phyloP scores from a whole-genome alignment of 495 filamentous ascomycete species.

The Neurospora sp. region DNA sequence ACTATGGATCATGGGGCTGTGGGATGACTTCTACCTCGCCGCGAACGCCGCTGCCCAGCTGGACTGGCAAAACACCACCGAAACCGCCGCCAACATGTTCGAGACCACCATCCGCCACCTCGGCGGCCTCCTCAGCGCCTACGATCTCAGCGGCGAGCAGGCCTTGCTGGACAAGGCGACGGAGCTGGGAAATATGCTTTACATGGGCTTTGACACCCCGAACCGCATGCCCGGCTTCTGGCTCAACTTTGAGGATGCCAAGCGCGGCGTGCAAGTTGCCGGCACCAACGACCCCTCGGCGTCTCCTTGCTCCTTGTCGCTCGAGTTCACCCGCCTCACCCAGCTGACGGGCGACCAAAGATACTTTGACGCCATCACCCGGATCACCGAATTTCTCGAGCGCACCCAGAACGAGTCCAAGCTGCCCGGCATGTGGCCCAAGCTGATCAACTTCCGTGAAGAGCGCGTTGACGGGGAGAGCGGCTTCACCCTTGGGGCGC shows the following conservation, averaged over 20 bases:
- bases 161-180: conserved; percentile 62
- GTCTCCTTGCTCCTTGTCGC: conserved; percentile 66
- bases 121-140: conserved; percentile 64
- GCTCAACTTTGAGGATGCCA: conserved; percentile 65
- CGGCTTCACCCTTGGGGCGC: conserved; percentile 61
- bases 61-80: conserved; percentile 60
- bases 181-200: conserved; percentile 70
- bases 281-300: conserved; percentile 39
- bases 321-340: conserved; percentile 77
- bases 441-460: conserved; percentile 23
- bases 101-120: conserved; percentile 68
- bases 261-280: conserved; percentile 65
- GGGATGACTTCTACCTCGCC: conserved; percentile 68
- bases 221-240: conserved; percentile 73
- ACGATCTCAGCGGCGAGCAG: conserved; percentile 58
- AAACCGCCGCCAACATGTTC: conserved; percentile 48
- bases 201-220: conserved; percentile 76
- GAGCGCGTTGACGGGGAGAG: conserved; percentile 18
- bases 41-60: conserved; percentile 54
- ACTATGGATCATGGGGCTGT: conserved; percentile 74
- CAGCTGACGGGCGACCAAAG: conserved; percentile 68
- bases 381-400: conserved; percentile 67
- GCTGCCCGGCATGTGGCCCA: conserved; percentile 52
- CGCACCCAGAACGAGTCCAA: conserved; percentile 52
- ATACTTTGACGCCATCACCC: conserved; percentile 76